Evolutionary conservation across 345 rosid species (phyloP).

Genomic region (Citrus reticulata): DNA sequence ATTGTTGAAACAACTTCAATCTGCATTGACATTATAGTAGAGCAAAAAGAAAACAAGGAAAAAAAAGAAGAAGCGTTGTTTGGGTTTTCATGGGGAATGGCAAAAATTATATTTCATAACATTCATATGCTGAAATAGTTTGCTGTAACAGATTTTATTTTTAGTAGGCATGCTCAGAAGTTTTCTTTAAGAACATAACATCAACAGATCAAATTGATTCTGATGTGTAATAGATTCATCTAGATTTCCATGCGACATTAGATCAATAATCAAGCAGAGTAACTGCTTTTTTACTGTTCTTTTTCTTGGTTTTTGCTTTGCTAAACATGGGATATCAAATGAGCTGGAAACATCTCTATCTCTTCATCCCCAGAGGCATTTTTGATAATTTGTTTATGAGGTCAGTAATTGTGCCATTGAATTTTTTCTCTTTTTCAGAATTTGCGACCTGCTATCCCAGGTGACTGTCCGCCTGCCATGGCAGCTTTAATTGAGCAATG

Average conservation of each 20-base stretch:
- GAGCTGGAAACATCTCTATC: not conserved
- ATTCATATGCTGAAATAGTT: not conserved
- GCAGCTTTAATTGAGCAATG: constrained; percentile 88
- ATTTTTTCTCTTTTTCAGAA: constrained; percentile 39
- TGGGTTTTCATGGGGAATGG: not conserved
- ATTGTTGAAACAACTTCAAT: not conserved
- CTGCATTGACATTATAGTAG: not conserved
- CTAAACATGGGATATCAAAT: not conserved
- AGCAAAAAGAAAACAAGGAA: not conserved
- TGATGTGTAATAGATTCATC: not conserved
- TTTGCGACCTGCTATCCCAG: constrained; percentile 74
- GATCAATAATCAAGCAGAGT: not conserved
- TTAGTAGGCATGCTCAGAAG: not conserved
- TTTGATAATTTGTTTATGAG: not conserved
- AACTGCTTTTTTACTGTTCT: not conserved
- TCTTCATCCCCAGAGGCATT: not conserved
- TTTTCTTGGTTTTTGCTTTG: not conserved
- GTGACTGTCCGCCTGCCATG: constrained; percentile 69
- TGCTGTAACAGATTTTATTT: not conserved
- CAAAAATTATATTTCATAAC: not conserved
- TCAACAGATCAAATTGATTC: not conserved
- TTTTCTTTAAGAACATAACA: not conserved
- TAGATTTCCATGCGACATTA: not conserved
- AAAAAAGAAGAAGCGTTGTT: not conserved
- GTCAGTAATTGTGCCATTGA: not conserved